Conservation (phyloP, 495 filamentous ascomycete genomes). For the Mycothermus thermophilus region DNA sequence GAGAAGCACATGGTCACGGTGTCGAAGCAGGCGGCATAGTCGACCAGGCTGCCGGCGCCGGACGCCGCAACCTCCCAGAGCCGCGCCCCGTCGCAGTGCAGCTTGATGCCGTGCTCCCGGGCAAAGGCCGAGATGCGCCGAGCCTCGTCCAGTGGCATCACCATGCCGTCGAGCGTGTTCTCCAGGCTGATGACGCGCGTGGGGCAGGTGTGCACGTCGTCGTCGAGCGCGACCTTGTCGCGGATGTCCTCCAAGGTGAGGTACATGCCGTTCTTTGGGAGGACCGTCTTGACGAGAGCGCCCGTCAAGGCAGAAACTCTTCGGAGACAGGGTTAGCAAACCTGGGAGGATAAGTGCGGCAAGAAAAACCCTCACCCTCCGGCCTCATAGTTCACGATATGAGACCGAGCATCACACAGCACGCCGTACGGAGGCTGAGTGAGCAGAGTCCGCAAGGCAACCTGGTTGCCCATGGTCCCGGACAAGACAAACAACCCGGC, state of each 20-base stretch:
- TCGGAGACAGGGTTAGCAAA: slow-evolving; percentile 4
- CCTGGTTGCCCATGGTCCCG: slow-evolving; percentile 85
- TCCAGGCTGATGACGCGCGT: slow-evolving; percentile 73
- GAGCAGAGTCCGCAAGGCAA: slow-evolving; percentile 54
- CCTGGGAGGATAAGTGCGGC: not conserved
- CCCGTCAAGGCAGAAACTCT: slow-evolving; percentile 44
- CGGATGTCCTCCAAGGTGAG: slow-evolving; percentile 64
- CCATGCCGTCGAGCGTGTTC: slow-evolving; percentile 67
- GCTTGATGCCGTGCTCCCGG: slow-evolving; percentile 46
- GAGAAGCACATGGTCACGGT: slow-evolving; percentile 73
- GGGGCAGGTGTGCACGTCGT: slow-evolving; percentile 47
- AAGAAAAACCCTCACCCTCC: slow-evolving; percentile 36
- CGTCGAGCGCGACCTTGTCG: slow-evolving; percentile 35
- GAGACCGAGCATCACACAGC: slow-evolving; percentile 51
- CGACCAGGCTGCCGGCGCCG: slow-evolving; percentile 45
- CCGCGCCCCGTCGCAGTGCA: slow-evolving; percentile 77
- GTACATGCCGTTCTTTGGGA: slow-evolving; percentile 52
- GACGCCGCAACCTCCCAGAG: slow-evolving; percentile 64
- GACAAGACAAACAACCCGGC: slow-evolving; percentile 66
- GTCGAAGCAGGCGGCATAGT: slow-evolving; percentile 63
- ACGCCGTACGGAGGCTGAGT: slow-evolving; percentile 57
- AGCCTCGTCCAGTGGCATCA: slow-evolving; percentile 62
- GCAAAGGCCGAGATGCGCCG: slow-evolving; percentile 57
- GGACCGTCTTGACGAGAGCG: slow-evolving; percentile 43
- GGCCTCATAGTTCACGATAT: slow-evolving; percentile 60